These are phyloP conservation scores for Harringtonia lauricola DNA, from an alignment of 2,329 filamentous ascomycete species.

Conservation along the genomic window DNA sequence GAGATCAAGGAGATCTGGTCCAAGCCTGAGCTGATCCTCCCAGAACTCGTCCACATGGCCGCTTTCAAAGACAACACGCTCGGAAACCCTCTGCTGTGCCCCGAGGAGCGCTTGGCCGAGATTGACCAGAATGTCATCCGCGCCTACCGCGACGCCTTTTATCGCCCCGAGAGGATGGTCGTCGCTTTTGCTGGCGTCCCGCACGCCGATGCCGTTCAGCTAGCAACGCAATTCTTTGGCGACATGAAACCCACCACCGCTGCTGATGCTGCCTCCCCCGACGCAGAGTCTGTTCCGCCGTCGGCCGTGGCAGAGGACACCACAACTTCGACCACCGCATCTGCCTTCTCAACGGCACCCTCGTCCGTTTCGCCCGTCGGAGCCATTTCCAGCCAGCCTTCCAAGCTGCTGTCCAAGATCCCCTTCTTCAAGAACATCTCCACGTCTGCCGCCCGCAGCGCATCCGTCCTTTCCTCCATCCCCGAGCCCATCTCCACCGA, in stretches of 20 bases:
- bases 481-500: conserved; percentile 32
- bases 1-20: conserved; percentile 97
- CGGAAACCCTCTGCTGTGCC: conserved; percentile 86
- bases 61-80: conserved; percentile 94
- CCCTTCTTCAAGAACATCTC: conserved; percentile 87
- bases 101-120: conserved; percentile 63
- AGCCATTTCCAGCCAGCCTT: conserved; percentile 32
- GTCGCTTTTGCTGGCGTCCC: conserved; percentile 89
- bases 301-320: too few relatives aligned
- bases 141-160: conserved; percentile 74
- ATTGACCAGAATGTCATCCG: conserved; percentile 68
- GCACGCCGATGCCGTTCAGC: conserved; percentile 65
- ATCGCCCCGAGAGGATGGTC: conserved; percentile 81
- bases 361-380: conserved; percentile 18
- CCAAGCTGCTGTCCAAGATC: conserved; percentile 58
- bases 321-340: background rate
- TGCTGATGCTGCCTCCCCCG: conserved; percentile 14
- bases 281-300: background rate
- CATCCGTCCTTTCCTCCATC: conserved; percentile 39
- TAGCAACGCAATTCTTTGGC: conserved; percentile 81
- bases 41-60: conserved; percentile 89
- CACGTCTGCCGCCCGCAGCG: conserved; percentile 55
- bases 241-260: conserved; percentile 57
- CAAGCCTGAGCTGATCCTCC: conserved; percentile 90
- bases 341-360: conserved; percentile 19